Conservation (phyloP, 169 alveolate genomes). For the Plasmodium sp. region DNA sequence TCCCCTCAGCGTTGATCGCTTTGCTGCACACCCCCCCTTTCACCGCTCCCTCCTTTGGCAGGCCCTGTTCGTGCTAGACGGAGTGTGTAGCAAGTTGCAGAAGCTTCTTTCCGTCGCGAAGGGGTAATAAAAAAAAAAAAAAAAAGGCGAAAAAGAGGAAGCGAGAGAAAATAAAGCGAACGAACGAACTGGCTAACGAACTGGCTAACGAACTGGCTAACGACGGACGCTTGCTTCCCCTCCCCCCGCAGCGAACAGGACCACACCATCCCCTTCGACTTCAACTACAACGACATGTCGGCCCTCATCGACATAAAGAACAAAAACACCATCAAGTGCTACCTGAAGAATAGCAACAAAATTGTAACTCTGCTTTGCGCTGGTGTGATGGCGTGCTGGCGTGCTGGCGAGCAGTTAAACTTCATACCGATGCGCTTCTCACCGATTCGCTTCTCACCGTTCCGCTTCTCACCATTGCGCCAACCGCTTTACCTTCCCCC, state of each 20-base stretch:
- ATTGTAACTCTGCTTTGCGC: conserved; percentile 22
- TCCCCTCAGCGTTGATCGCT: not conserved
- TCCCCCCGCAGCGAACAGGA: not conserved
- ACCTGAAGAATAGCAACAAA: conserved; percentile 60
- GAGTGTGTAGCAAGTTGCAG: conserved; percentile 25
- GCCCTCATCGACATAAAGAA: conserved; percentile 64
- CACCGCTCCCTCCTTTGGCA: not conserved
- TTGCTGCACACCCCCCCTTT: not conserved
- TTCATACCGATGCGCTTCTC: too few relatives aligned
- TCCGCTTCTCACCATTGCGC: too few relatives aligned
- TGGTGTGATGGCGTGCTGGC: not conserved
- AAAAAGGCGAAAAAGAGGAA: not conserved
- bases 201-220: too few relatives aligned
- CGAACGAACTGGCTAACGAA: not conserved
- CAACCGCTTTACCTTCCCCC: not conserved
- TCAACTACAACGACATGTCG: conserved; percentile 10
- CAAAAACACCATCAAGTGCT: conserved; percentile 71
- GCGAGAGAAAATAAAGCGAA: not conserved
- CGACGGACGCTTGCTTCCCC: not conserved
- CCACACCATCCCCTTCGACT: conserved; percentile 29
- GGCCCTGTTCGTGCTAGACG: conserved; percentile 54
- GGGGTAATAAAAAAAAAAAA: conserved; percentile 16
- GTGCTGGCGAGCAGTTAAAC: too few relatives aligned
- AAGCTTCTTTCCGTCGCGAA: conserved; percentile 5
- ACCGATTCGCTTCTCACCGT: too few relatives aligned